Base-by-base conservation (phyloP, 768 basidiomycete species). In the Kwoniella heveanensis region DNA sequence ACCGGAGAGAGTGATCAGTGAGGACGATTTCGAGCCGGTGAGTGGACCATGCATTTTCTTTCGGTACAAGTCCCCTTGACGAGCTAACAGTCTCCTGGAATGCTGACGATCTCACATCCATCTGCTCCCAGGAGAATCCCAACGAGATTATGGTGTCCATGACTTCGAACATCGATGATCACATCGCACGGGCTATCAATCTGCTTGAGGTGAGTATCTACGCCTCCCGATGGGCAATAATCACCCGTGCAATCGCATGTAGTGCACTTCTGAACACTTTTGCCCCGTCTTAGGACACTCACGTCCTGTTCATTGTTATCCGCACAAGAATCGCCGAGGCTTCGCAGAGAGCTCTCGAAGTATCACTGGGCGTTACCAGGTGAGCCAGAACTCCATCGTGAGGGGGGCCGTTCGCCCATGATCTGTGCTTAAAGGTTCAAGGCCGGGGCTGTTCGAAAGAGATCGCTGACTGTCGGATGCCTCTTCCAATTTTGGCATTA, bases 251-350 rank as follows among this genome's bases (percentile, higher is more conserved):
- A 54, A 44, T 22, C 46, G 15, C n/a, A 8, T 36, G 30, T 27
- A 26, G 24, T 62, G 27, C 12, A 36, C 7, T 7, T 36, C 13
- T 36, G 13, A 25, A 13, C 15, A 9, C 29, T 7, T 15, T 54
- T 54, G 26, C 26, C 29, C n/a, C 21, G 30, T 21, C 29, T 13
- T 24, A 79, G 76, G 77, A 79, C 30, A 67, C 71, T 0, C 48
- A 66, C 15, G 61, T 77, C 0, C 61, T 80, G 30, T 80, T 80
- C 66, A 64, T 78, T n/a, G 70, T 80, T 1, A 70, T 80, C 25
- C 67, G 71, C 13, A 72, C 74, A 0, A 60, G 44, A n/a, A 62
- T 57, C 10, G 63, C 74, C 2, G 66, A 63, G 21, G 74, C 75
- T 4, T 64, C 65, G 22, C 68, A 70, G 25, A 62, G 67, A 15